Conservation (phyloP, 768 basidiomycete genomes). For the Pleurotus tuber-regium region DNA sequence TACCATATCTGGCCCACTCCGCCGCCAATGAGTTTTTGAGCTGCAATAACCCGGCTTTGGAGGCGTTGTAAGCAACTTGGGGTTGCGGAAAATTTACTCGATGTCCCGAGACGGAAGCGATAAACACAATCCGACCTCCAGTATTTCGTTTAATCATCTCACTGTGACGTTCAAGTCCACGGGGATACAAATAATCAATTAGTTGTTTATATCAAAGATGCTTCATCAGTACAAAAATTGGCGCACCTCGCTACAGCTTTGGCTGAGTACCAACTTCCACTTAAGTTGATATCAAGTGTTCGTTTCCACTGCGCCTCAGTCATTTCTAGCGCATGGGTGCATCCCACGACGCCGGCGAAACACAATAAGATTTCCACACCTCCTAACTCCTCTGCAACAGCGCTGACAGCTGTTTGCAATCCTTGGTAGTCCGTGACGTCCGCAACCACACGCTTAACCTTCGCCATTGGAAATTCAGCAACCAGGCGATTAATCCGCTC, state of each 20-base stretch:
- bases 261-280: constrained; percentile 44
- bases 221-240: too few relatives aligned
- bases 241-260: constrained; percentile 37
- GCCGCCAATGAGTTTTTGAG: constrained; percentile 38
- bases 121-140: constrained; percentile 41
- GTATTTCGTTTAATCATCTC: constrained; percentile 40
- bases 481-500: constrained; percentile 17
- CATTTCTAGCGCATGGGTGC: constrained; percentile 30
- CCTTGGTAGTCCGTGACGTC: constrained; percentile 36
- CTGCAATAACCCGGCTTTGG: constrained; percentile 38
- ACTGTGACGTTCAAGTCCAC: too few relatives aligned
- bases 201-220: too few relatives aligned
- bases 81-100: constrained; percentile 39
- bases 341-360: constrained; percentile 39
- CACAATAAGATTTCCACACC: constrained; percentile 37
- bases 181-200: too few relatives aligned
- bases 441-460: constrained; percentile 29
- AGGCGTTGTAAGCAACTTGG: constrained; percentile 39
- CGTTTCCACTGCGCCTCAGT: constrained; percentile 31
- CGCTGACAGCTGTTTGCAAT: constrained; percentile 23
- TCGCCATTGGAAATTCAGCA: constrained; percentile 30
- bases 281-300: constrained; percentile 40
- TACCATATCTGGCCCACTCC: constrained; percentile 40
- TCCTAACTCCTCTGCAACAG: too few relatives aligned
- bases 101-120: constrained; percentile 42